Base-by-base conservation (phyloP, 2,329 filamentous ascomycete genomes). In the Hymenoscyphus repandus region DNA sequence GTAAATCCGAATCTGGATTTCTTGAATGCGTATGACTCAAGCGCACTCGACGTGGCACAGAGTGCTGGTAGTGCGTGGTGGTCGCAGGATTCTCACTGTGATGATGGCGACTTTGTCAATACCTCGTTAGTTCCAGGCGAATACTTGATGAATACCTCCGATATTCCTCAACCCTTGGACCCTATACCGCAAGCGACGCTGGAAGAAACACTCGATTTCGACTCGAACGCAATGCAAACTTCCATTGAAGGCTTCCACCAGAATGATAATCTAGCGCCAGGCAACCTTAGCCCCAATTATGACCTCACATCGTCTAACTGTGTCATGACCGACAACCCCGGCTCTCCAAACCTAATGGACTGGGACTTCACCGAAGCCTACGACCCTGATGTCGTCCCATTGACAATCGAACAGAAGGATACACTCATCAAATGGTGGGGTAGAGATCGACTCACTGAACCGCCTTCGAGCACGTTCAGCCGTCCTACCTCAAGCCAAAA, bases 401-500 rank as follows among this genome's bases (percentile, higher is more conserved):
- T 47, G 15, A 47, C 45, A 3, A 27, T 18, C 22, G 22, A 40
- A 31, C 20, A 47, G 33, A 39, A 40, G 5, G 20, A 39, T 15
- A 47, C 45, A 15, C 45, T 47, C 22, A 30, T 47, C 36, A 47
- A 47, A 40, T 47, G 45, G 45, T 47, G 45, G 45, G 45, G 45
- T 22, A 34, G 45, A 34, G 33, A 47, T 22, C 18, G 45, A 11
- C 30, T 47, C 2, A 30, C 36, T 17, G 45, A 47, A 33, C 45
- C 44, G 1, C 33, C 17, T 5, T 15, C 38, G 17, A 40, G 38
- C 22, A 32, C 30, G 5, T 15, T 22, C 18, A 37, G 32, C 13
- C 44, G 33, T 38, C 44, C 44, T 27, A 38, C 31, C 3, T 46
- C 42, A 13, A 45, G 18, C n/a, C 3, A 45, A 30, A 36, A 20